Base-by-base conservation (phyloP, 139 green algal species). In the Eudorina sp. region DNA sequence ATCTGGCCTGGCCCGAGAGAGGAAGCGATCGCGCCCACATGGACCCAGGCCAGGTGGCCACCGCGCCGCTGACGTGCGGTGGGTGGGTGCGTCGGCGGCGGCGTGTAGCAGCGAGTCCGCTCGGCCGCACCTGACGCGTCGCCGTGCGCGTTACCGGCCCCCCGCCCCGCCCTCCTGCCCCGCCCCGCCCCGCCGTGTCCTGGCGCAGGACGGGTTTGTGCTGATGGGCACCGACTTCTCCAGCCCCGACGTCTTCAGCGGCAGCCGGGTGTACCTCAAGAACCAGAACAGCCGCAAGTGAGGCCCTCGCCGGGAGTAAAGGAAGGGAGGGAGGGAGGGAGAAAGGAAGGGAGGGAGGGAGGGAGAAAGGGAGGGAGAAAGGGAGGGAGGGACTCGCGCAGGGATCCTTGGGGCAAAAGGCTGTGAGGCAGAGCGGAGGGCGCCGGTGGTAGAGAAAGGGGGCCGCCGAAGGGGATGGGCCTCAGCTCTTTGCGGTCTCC, bases 211-310 rank as follows among this genome's bases (percentile, higher is more conserved):
- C 41, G 81, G 81, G 36, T 87, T 69, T 34, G 45, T 87, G 43
- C 81, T 87, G 25, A 48, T 87, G 81, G 81, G 45, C 45, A 40
- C 45, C 0, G 81, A 87, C 46, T 87, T 79, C 81, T 21, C 9
- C 31, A 69, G 31, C 21, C 18, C 64, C 31, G 45, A 87, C 43
- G 21, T 87, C 7, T 69, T 34, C 62, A 38, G 27, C 29, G 81
- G 81, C 31, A 31, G 45, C 19, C 29, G 21, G 8, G 81, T 87
- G 21, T 78, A 43, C 81, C 81, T 87, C n/a, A 87, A 87, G 60
- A 78, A 68, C 43, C 81, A 87, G 64, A 87, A 87, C 81, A 78
- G 23, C 2, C 81, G 81, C 81, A 87, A 87, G 81, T 87, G 23
- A 60, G 81, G 23, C 7, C 19, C 4, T 25, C 36, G 77, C 5